Conservation (phyloP, 2,329 filamentous ascomycete species). For the Zalaria sp. region DNA sequence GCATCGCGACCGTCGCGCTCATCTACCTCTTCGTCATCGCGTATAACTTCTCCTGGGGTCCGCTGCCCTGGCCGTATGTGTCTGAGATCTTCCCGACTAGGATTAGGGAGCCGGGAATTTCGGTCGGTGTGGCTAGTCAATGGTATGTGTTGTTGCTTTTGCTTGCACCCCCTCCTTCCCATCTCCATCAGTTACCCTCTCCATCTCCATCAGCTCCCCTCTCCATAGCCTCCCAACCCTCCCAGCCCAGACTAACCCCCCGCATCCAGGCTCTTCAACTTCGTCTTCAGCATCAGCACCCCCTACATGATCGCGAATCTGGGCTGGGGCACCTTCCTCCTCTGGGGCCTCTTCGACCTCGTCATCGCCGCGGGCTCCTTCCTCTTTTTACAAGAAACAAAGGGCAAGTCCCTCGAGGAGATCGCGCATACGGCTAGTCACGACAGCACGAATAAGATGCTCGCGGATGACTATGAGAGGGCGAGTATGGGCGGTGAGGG, state of each 20-base stretch:
- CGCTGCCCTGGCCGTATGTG: constrained; percentile 37
- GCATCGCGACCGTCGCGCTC: constrained; percentile 36
- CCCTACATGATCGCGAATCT: constrained; percentile 36
- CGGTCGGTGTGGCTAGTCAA: constrained; percentile 35
- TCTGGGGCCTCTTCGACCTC: constrained; percentile 33
- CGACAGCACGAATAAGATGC: background rate
- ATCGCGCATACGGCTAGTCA: constrained; percentile 7
- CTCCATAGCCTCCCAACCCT: constrained; percentile 10
- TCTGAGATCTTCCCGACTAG: constrained; percentile 38
- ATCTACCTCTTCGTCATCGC: constrained; percentile 43
- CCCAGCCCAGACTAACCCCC: too few species aligned
- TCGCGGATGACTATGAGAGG: too few species aligned
- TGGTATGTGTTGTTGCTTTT: constrained; percentile 34
- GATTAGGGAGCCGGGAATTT: constrained; percentile 35
- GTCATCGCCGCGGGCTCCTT: constrained; percentile 26
- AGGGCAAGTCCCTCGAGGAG: constrained; percentile 21
- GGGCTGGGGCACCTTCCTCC: constrained; percentile 32
- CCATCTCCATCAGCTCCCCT: too few species aligned
- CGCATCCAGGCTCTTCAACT: constrained; percentile 27
- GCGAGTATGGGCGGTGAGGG: too few species aligned
- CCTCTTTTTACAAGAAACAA: constrained; percentile 23
- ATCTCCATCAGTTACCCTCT: too few species aligned
- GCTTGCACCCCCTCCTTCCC: constrained; percentile 17
- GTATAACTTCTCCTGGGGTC: constrained; percentile 40
- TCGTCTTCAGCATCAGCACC: constrained; percentile 24